These are phyloP conservation scores for Botrytis deweyae DNA, from an alignment of 2,329 filamentous ascomycete species.

Conservation along the genomic window DNA sequence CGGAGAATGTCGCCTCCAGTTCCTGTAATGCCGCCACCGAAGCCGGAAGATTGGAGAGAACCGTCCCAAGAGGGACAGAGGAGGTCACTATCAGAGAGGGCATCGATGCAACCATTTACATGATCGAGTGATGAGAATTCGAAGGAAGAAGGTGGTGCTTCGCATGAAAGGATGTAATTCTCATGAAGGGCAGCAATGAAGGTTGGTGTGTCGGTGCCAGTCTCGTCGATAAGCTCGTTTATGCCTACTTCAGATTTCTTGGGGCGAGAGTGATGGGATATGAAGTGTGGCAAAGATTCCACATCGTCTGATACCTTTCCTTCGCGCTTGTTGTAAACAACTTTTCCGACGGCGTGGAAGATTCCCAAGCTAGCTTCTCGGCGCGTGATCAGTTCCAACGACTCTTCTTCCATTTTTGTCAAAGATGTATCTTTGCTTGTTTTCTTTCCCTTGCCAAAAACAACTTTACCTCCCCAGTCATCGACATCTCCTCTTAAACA, in stretches of 20 bases:
- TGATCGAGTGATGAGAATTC: conserved; percentile 69
- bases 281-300: conserved; percentile 59
- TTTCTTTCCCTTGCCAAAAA: conserved; percentile 53
- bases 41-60: conserved; percentile 63
- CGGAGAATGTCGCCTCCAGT: conserved; percentile 71
- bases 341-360: conserved; percentile 93
- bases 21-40: conserved; percentile 50
- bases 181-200: conserved; percentile 91
- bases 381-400: conserved; percentile 76
- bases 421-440: conserved; percentile 43
- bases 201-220: conserved; percentile 85
- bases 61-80: conserved; percentile 71
- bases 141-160: conserved; percentile 50
- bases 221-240: conserved; percentile 84
- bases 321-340: conserved; percentile 92
- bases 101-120: conserved; percentile 81
- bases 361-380: conserved; percentile 88
- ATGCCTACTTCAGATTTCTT: conserved; percentile 65
- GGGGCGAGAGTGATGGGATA: conserved; percentile 57
- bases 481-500: conserved; percentile 78
- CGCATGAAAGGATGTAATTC: conserved; percentile 87
- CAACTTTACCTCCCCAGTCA: conserved; percentile 73
- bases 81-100: conserved; percentile 83
- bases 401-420: conserved; percentile 77
- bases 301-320: conserved; percentile 48